phyloP scores from a whole-genome alignment of 78 protist species.

The Chrysochromulina tobinii region DNA sequence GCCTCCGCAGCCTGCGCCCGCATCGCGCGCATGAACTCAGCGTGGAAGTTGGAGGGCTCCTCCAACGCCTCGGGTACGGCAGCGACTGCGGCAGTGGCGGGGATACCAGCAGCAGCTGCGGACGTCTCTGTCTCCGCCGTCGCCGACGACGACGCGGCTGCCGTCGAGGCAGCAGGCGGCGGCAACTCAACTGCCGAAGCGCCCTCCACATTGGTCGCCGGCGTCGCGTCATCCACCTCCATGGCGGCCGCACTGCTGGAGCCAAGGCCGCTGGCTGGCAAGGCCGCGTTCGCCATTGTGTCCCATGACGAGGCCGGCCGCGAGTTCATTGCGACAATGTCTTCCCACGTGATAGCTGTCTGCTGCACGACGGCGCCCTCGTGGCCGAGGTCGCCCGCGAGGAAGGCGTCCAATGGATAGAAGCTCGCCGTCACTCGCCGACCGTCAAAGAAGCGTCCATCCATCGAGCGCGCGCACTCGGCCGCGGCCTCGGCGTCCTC shows the following conservation, averaged over 20 bases:
- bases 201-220: background rate
- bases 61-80: background rate
- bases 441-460: constrained; percentile 4
- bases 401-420: background rate
- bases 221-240: background rate
- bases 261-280: background rate
- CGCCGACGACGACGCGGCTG: too few relatives aligned
- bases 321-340: constrained; percentile 1
- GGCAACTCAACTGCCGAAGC: background rate
- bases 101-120: too few relatives aligned
- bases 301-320: background rate
- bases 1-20: constrained; percentile 4
- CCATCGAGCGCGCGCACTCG: constrained; percentile 8
- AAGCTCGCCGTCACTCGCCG: background rate
- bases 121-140: too few relatives aligned
- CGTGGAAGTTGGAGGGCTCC: constrained; percentile 1
- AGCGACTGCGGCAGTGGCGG: too few relatives aligned
- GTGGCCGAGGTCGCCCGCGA: background rate
- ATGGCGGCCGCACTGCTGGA: background rate
- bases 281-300: background rate
- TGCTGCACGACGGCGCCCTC: too few relatives aligned
- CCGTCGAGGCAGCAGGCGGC: too few relatives aligned
- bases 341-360: constrained; percentile 19
- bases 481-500: background rate
- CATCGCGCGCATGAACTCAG: background rate